Evolutionary conservation across 441 rosid species (phyloP).

Genomic region (Populus hybrid): DNA sequence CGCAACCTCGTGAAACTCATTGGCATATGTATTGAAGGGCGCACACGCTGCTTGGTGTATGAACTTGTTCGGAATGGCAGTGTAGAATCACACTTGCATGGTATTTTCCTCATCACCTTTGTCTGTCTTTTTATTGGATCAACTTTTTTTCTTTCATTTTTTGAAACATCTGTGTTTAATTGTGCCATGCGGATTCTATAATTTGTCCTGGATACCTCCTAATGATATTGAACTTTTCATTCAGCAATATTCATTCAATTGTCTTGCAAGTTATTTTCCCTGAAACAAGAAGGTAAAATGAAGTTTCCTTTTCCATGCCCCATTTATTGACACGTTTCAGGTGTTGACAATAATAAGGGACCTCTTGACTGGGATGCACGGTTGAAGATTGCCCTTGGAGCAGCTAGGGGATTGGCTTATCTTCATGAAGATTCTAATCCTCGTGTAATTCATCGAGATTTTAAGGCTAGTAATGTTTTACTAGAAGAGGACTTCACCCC

Average conservation of each 20-base stretch:
- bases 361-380: constrained; percentile 97
- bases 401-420: constrained; percentile 97
- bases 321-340: constrained; percentile 29
- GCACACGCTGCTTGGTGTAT: constrained; percentile 75
- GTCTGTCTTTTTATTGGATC: background rate
- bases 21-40: constrained; percentile 91
- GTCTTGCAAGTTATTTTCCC: background rate
- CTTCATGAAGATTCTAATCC: constrained; percentile 99
- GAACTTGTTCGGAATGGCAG: constrained; percentile 92
- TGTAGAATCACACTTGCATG: constrained; percentile 96
- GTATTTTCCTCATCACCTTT: constrained; percentile 35
- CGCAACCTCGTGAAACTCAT: constrained; percentile 93
- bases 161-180: background rate
- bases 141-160: no score
- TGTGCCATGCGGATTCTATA: background rate
- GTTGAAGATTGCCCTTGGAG: constrained; percentile 95
- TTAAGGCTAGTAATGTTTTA: constrained; percentile 94
- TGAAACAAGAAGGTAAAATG: constrained; percentile 1
- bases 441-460: constrained; percentile 94
- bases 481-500: constrained; percentile 90
- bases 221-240: background rate
- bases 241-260: background rate
- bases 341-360: constrained; percentile 53
- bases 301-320: constrained; percentile 1
- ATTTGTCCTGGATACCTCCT: background rate